A percentile compares a stretch with the other conserved stretches of the same genome.
Evolutionary conservation across 2,329 filamentous ascomycete species (phyloP).

Genomic region (Tolypocladium ovalisporum): DNA sequence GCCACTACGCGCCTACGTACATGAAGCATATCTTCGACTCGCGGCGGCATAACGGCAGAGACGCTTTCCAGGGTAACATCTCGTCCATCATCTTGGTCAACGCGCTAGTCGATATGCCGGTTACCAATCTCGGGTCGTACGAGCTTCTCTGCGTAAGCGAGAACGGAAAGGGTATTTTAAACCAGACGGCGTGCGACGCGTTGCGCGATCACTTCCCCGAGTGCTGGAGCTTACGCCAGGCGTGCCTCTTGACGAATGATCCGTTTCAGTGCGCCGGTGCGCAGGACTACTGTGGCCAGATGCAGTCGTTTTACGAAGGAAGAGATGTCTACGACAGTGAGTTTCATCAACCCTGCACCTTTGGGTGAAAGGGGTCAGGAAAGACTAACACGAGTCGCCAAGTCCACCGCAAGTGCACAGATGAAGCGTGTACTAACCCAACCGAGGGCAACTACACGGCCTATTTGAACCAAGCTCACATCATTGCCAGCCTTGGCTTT

Average conservation of each 20-base stretch:
- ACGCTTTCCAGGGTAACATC: constrained; percentile 5
- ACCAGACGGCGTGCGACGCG: not conserved
- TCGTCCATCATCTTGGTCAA: constrained; percentile 3
- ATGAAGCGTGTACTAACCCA: too few species aligned
- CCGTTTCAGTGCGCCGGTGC: not conserved
- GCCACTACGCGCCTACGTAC: not conserved
- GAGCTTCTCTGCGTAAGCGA: not conserved
- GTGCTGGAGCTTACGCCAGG: too few species aligned
- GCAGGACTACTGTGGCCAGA: too few species aligned
- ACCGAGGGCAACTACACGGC: not conserved
- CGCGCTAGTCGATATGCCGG: constrained; percentile 2
- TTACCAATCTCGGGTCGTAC: constrained; percentile 1
- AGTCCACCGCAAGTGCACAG: too few species aligned
- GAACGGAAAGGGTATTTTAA: not conserved
- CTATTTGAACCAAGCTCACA: not conserved
- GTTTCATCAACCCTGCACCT: too few species aligned
- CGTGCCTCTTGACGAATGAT: not conserved
- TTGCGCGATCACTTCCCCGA: not conserved
- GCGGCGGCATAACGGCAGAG: not conserved
- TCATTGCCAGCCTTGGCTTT: not conserved
- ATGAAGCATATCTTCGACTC: constrained; percentile 5
- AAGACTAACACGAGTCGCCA: too few species aligned
- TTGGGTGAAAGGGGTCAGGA: too few species aligned
- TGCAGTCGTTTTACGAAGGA: too few species aligned
- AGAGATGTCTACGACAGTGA: too few species aligned